Percentiles rank a stretch among this genome's conserved stretches.
Conservation (phyloP, 768 basidiomycete genomes). For the Roridomyces roridus region DNA sequence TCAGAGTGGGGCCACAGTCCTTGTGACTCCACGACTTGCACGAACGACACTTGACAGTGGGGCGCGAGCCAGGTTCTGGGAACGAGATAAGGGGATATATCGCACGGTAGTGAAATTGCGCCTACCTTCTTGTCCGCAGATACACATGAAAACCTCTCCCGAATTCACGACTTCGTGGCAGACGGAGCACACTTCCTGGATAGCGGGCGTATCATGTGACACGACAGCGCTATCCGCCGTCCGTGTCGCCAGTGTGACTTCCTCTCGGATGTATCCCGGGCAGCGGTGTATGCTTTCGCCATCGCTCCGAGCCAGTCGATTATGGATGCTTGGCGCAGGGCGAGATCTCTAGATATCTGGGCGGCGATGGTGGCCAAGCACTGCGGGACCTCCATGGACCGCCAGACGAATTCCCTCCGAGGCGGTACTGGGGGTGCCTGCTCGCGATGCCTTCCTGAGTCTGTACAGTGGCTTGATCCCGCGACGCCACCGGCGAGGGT, state of each 20-base stretch:
- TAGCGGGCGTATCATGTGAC: too few species aligned
- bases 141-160: neutral
- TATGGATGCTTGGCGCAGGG: neutral
- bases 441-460: neutral
- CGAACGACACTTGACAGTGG: neutral
- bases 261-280: too few species aligned
- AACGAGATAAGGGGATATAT: neutral
- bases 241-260: too few species aligned
- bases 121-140: neutral
- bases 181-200: conserved; percentile 1
- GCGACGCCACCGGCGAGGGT: too few species aligned
- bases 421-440: neutral
- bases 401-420: too few species aligned
- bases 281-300: neutral
- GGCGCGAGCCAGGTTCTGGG: neutral
- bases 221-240: too few species aligned
- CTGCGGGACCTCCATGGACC: neutral
- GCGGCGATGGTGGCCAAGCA: neutral
- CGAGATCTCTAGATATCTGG: neutral
- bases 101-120: neutral
- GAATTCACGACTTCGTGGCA: conserved; percentile 1
- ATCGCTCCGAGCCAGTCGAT: neutral
- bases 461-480: neutral
- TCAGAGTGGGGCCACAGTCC: neutral
- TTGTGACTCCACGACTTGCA: conserved; percentile 1